Percentiles rank a stretch among this genome's conserved stretches.
phyloP scores from a whole-genome alignment of 2,329 filamentous ascomycete genomes.

The Aquanectria penicillioides region DNA sequence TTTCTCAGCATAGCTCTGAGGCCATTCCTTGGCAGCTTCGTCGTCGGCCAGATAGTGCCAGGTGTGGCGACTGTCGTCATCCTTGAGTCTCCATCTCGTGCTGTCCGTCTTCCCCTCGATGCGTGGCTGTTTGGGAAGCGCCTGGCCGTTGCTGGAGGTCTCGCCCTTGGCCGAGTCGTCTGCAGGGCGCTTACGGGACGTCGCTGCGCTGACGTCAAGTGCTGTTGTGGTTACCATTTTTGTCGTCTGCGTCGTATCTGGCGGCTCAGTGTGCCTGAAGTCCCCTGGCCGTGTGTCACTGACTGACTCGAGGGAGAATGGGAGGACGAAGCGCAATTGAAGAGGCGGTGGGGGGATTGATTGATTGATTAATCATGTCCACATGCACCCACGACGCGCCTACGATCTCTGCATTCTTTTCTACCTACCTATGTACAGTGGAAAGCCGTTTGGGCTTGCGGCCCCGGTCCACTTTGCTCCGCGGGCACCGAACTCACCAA shows the following conservation, averaged over 20 bases:
- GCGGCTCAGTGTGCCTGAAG: conserved; percentile 1
- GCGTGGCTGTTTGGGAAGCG: conserved; percentile 57
- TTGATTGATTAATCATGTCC: conserved; percentile 2
- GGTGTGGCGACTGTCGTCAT: conserved; percentile 86
- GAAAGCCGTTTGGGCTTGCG: too few relatives aligned
- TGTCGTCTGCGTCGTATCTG: not conserved
- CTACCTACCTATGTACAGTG: too few relatives aligned
- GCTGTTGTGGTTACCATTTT: conserved; percentile 46
- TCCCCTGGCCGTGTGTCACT: too few relatives aligned
- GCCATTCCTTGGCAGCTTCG: conserved; percentile 78
- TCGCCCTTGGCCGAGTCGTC: conserved; percentile 47
- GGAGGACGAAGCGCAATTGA: conserved; percentile 1
- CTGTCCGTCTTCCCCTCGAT: conserved; percentile 76
- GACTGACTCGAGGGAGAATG: too few relatives aligned
- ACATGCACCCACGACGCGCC: too few relatives aligned
- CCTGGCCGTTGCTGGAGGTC: conserved; percentile 52
- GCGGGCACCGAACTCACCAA: conserved; percentile 9
- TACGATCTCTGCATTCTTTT: too few relatives aligned
- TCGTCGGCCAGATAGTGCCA: conserved; percentile 91
- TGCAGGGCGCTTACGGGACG: conserved; percentile 55
- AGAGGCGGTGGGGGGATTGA: not conserved
- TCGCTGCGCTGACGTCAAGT: conserved; percentile 42
- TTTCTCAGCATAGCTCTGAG: conserved; percentile 89
- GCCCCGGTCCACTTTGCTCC: conserved; percentile 8
- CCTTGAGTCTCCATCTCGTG: conserved; percentile 83